Conservation (phyloP, 768 basidiomycete genomes). For the Serendipita sp. region DNA sequence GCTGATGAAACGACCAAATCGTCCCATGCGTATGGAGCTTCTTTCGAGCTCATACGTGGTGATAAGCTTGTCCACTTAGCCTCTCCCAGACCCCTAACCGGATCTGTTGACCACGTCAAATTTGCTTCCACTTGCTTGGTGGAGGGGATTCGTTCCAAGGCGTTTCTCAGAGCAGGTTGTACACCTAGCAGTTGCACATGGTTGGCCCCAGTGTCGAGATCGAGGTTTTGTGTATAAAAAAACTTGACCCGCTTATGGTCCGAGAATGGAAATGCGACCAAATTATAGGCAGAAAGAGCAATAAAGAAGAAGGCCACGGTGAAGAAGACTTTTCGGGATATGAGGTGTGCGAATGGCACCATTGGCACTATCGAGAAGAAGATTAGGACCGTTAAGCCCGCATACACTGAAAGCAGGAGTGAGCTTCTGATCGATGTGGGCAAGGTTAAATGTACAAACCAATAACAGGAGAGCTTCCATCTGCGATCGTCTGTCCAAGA, state of each 20-base stretch:
- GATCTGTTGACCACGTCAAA: slow-evolving; percentile 16
- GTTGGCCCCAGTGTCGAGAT: slow-evolving; percentile 22
- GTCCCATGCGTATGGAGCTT: slow-evolving; percentile 3
- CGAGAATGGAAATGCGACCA: slow-evolving; percentile 46
- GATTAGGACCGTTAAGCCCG: slow-evolving; percentile 27
- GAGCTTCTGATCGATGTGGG: slow-evolving; percentile 1
- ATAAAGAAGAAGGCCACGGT: slow-evolving; percentile 27
- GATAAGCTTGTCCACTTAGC: background rate
- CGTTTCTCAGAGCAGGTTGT: slow-evolving; percentile 6
- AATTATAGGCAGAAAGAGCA: slow-evolving; percentile 23
- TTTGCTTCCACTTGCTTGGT: slow-evolving; percentile 21
- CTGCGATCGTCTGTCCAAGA: slow-evolving; percentile 40
- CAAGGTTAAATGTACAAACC: slow-evolving; percentile 24
- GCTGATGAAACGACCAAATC: slow-evolving; percentile 33
- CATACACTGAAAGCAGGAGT: slow-evolving; percentile 30
- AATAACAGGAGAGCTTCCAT: slow-evolving; percentile 35
- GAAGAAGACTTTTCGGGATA: slow-evolving; percentile 25
- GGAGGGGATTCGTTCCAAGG: slow-evolving; percentile 37
- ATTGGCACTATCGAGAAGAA: slow-evolving; percentile 41
- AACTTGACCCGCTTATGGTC: slow-evolving; percentile 45
- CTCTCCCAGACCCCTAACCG: background rate
- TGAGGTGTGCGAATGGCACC: slow-evolving; percentile 44
- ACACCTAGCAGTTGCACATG: slow-evolving; percentile 15
- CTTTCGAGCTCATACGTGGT: background rate
- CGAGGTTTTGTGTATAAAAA: slow-evolving; percentile 34